Evolutionary conservation across 2,329 filamentous ascomycete species (phyloP).

Genomic region (Monilinia fructigena): DNA sequence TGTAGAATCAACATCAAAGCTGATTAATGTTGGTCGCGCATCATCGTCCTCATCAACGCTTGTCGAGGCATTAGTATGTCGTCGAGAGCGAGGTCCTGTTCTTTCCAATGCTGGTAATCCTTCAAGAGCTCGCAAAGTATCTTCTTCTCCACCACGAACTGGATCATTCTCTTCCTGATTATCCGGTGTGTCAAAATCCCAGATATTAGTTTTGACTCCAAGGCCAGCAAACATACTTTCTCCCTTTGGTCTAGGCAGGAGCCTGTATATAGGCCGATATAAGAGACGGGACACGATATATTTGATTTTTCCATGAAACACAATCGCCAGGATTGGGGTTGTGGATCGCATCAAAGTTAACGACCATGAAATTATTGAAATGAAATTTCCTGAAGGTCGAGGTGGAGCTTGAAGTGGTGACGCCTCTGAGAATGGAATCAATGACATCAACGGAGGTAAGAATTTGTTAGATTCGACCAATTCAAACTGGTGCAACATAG

Average conservation of each 20-base stretch:
- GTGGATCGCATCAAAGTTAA: conserved; percentile 27
- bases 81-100: conserved; percentile 24
- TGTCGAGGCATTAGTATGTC: conserved; percentile 32
- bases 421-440: conserved; percentile 34
- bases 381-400: conserved; percentile 21
- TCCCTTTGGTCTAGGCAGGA: conserved; percentile 37
- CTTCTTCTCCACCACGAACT: conserved; percentile 31
- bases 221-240: conserved; percentile 35
- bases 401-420: conserved; percentile 35
- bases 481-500: conserved; percentile 39
- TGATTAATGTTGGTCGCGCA: conserved; percentile 39
- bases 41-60: conserved; percentile 38
- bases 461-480: conserved; percentile 28
- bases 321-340: conserved; percentile 35
- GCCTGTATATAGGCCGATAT: conserved; percentile 37
- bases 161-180: conserved; percentile 23
- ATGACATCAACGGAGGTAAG: conserved; percentile 12
- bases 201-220: conserved; percentile 25
- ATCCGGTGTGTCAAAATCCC: conserved; percentile 34
- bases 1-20: conserved; percentile 40
- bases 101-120: conserved; percentile 32
- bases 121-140: conserved; percentile 38
- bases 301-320: conserved; percentile 33
- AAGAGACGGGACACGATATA: conserved; percentile 31
- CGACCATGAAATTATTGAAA: conserved; percentile 29